Evolutionary conservation across 2,329 filamentous ascomycete genomes (phyloP).

Genomic region (Whalleya microplaca): DNA sequence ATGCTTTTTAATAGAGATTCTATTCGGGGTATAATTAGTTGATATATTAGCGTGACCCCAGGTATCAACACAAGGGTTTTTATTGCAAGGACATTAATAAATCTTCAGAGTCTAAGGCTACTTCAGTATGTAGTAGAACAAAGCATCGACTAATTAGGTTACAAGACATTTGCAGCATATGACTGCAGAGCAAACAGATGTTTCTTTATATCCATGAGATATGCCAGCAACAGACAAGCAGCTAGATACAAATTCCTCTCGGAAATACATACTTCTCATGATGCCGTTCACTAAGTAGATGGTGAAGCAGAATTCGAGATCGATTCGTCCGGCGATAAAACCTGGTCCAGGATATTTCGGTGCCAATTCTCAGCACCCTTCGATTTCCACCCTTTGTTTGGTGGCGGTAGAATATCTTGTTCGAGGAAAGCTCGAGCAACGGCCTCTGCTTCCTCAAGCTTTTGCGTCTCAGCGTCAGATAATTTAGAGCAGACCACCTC

Average conservation of each 20-base stretch:
- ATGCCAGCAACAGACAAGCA: too few relatives aligned
- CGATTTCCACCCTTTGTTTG: constrained; percentile 4
- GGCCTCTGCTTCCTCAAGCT: constrained; percentile 68
- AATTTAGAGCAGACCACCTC: constrained; percentile 71
- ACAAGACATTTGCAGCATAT: too few relatives aligned
- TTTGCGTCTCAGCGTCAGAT: constrained; percentile 63
- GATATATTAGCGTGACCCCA: too few relatives aligned
- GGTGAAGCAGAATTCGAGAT: neutral
- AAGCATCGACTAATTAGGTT: too few relatives aligned
- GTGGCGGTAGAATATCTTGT: constrained; percentile 40
- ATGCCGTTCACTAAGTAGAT: neutral
- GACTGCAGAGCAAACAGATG: too few relatives aligned
- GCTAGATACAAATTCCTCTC: neutral
- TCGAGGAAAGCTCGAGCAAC: constrained; percentile 63
- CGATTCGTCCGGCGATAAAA: constrained; percentile 19
- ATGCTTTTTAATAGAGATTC: too few relatives aligned
- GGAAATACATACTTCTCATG: neutral
- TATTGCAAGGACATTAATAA: too few relatives aligned
- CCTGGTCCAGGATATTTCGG: constrained; percentile 30
- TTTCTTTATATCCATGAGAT: too few relatives aligned
- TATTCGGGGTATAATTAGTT: too few relatives aligned
- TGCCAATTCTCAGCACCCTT: constrained; percentile 23
- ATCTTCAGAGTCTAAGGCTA: too few relatives aligned
- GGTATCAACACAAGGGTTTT: too few relatives aligned
- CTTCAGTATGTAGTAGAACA: too few relatives aligned